Percentiles rank a stretch among this genome's conserved stretches.
Evolutionary conservation across 2,329 filamentous ascomycete genomes (phyloP).

Genomic region (Alternaria atra): DNA sequence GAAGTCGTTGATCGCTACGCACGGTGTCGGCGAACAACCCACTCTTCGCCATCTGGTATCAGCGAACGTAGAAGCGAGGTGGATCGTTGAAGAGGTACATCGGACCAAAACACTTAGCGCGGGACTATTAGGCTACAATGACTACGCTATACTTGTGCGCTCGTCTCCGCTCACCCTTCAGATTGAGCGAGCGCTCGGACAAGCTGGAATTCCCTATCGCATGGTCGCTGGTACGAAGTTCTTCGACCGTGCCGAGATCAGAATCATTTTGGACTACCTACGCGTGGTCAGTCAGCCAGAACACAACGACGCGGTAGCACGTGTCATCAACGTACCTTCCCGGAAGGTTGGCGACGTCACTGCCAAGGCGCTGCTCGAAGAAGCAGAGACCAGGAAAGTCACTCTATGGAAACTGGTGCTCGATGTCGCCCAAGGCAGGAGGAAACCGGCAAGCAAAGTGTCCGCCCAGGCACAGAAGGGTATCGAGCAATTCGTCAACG

Average conservation of each 20-base stretch:
- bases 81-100: conserved; percentile 86
- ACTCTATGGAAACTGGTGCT: conserved; percentile 81
- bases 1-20: conserved; percentile 81
- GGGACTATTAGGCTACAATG: conserved; percentile 74
- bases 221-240: conserved; percentile 94
- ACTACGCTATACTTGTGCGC: conserved; percentile 87
- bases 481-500: conserved; percentile 65
- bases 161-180: conserved; percentile 83
- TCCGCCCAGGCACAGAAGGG: conserved; percentile 65
- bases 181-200: conserved; percentile 84
- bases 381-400: conserved; percentile 74
- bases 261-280: conserved; percentile 86
- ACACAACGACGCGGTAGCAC: conserved; percentile 84
- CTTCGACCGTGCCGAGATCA: conserved; percentile 90
- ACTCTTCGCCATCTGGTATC: conserved; percentile 79
- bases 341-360: conserved; percentile 83
- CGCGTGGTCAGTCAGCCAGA: conserved; percentile 83
- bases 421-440: conserved; percentile 62
- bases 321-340: conserved; percentile 85
- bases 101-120: conserved; percentile 76
- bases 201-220: conserved; percentile 82
- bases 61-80: conserved; percentile 78
- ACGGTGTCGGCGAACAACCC: conserved; percentile 79
- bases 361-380: conserved; percentile 75
- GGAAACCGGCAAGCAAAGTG: conserved; percentile 63